phyloP scores from a whole-genome alignment of 176 grass and related monocot genomes.

The Areca catechu region DNA sequence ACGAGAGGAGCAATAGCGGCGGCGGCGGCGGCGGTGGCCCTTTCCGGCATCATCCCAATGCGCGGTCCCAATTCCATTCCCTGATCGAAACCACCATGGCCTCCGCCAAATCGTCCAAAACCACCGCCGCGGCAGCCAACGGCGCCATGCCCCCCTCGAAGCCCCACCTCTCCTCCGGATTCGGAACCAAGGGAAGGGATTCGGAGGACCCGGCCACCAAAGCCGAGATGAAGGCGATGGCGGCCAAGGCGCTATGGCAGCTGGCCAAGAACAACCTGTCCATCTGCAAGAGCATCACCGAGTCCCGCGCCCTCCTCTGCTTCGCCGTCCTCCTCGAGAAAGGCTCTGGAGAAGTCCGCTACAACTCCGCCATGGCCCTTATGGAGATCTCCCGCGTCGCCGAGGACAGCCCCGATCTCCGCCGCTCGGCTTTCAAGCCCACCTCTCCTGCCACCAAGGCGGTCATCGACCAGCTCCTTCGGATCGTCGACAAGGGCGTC shows the following conservation, averaged over 20 bases:
- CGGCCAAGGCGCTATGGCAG: constrained; percentile 71
- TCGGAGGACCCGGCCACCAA: constrained; percentile 56
- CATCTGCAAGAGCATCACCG: constrained; percentile 74
- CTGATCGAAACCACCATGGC: constrained; percentile 49
- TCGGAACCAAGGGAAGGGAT: constrained; percentile 11
- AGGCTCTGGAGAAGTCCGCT: constrained; percentile 43
- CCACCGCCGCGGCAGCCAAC: constrained; percentile 1
- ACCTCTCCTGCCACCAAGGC: constrained; percentile 48
- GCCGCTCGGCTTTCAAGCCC: constrained; percentile 84
- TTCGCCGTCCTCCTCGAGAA: constrained; percentile 67
- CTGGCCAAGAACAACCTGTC: constrained; percentile 42
- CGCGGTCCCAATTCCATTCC: constrained; percentile 37
- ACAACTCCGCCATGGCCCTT: constrained; percentile 68
- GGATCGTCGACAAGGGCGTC: constrained; percentile 34
- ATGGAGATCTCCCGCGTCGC: constrained; percentile 82
- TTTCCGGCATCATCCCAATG: too few relatives aligned
- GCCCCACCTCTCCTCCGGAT: too few relatives aligned
- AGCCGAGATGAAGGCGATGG: constrained; percentile 72
- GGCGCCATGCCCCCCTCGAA: background rate
- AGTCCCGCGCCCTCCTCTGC: constrained; percentile 86
- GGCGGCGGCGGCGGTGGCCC: too few relatives aligned
- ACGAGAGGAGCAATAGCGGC: too few relatives aligned
- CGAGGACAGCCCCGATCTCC: constrained; percentile 56
- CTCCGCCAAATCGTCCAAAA: background rate
- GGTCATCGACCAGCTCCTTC: constrained; percentile 63